Evolutionary conservation across 306 rosid genomes (phyloP).

Genomic region (Dalbergia cochinchinensis): DNA sequence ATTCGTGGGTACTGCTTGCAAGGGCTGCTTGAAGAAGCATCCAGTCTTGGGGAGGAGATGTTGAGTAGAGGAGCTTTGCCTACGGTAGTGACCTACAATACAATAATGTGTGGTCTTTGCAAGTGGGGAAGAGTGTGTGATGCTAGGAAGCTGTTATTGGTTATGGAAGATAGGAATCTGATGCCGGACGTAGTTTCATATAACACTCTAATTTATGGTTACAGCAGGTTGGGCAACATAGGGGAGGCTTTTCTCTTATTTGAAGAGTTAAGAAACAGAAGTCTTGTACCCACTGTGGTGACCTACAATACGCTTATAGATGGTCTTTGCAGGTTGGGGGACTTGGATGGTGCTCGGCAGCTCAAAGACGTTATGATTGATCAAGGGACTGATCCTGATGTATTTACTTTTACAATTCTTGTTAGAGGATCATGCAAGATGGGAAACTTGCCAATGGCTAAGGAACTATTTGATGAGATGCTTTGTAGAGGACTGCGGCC

Average conservation of each 20-base stretch:
- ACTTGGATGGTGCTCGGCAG: constrained; percentile 66
- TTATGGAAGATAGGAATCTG: constrained; percentile 56
- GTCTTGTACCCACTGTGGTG: constrained; percentile 60
- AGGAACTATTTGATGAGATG: constrained; percentile 77
- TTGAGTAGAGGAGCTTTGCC: constrained; percentile 55
- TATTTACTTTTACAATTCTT: constrained; percentile 74
- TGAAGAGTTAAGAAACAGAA: constrained; percentile 56
- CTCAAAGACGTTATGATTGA: constrained; percentile 70
- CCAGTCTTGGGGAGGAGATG: constrained; percentile 65
- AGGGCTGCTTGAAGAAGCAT: constrained; percentile 67
- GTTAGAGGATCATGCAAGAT: constrained; percentile 67
- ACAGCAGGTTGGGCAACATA: constrained; percentile 63
- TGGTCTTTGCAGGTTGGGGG: constrained; percentile 74
- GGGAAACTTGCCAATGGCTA: constrained; percentile 73
- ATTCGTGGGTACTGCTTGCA: constrained; percentile 61
- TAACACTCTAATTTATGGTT: constrained; percentile 73
- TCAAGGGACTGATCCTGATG: constrained; percentile 68
- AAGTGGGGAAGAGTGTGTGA: constrained; percentile 65
- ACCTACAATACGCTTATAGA: constrained; percentile 83
- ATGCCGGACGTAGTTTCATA: constrained; percentile 74
- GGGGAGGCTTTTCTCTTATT: constrained; percentile 68
- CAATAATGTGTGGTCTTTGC: constrained; percentile 68
- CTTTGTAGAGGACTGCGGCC: constrained; percentile 65
- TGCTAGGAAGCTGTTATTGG: constrained; percentile 59
- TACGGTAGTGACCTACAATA: constrained; percentile 70